Conservation (phyloP, 176 grass and related monocot genomes). For the Aegilops tauschii region DNA sequence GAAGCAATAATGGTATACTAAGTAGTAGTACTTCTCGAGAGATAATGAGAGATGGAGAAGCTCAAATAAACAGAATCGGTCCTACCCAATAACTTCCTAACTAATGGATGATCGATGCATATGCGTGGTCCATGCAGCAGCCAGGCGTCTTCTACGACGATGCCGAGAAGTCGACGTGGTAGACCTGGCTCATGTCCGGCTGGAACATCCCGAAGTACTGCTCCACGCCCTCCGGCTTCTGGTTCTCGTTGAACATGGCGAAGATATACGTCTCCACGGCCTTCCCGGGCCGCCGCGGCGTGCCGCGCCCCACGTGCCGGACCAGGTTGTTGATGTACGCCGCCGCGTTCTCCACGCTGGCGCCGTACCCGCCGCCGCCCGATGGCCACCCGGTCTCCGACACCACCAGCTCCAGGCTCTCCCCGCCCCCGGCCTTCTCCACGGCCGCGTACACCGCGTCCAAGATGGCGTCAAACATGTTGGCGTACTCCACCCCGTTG, state of each 20-base stretch:
- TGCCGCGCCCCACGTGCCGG: slow-evolving; percentile 49
- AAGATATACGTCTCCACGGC: slow-evolving; percentile 81
- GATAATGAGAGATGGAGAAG: not conserved
- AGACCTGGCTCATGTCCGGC: slow-evolving; percentile 92
- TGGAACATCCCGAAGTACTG: slow-evolving; percentile 74
- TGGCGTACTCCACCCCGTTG: slow-evolving; percentile 46
- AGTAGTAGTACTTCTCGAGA: no score
- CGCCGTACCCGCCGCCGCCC: slow-evolving; percentile 48
- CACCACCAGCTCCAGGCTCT: slow-evolving; percentile 48
- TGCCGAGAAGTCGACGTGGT: slow-evolving; percentile 66
- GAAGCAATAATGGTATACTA: no score
- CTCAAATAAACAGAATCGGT: not conserved
- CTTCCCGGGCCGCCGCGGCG: slow-evolving; percentile 66
- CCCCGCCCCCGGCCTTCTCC: slow-evolving; percentile 55
- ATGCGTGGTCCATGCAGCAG: not conserved
- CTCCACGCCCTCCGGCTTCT: slow-evolving; percentile 76
- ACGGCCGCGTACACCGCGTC: slow-evolving; percentile 74
- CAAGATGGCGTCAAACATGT: slow-evolving; percentile 91
- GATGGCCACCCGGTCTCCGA: slow-evolving; percentile 97
- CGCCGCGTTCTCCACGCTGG: slow-evolving; percentile 68
- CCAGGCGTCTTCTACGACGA: not conserved
- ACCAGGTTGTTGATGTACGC: slow-evolving; percentile 76
- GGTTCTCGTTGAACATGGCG: slow-evolving; percentile 96
- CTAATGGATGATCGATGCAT: not conserved
- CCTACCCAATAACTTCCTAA: not conserved